Base-by-base conservation (phyloP, 2,329 filamentous ascomycete genomes). In the Colletotrichum brevisporum region DNA sequence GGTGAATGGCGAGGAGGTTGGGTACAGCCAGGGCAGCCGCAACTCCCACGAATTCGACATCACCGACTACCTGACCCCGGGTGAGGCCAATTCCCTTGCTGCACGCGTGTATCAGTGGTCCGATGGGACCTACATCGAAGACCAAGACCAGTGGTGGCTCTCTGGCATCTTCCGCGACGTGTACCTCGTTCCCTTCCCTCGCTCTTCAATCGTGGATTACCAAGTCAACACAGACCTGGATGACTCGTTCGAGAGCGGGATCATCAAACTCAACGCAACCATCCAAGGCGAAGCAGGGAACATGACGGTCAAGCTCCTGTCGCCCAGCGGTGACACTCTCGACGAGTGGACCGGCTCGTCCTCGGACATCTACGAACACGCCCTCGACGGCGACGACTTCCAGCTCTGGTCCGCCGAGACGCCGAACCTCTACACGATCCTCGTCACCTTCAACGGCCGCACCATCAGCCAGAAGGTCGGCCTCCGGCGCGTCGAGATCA, bases 1-100 rank as follows among this genome's bases (percentile, higher is more conserved):
- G 86, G 75, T 94, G 3, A 94, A 94, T 73, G 90, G 90, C 0
- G 79, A 82, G 16, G 82, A 90, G 57, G 85, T 93, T 5, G 92
- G 92, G 0, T 94, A 94, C 74, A 89, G 88, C 3, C 91, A 94
- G 75, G 92, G 91, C 1, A 89, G 89, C 8, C 84, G 92, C n/a
- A 94, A 94, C 69, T 88, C 92, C 0, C 88, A 88, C 36, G 92
- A 94, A 71, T 94, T 94, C 71, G 92, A 94, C 72, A 83, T 94
- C 13, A 90, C 90, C 0, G 71, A 80, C 0, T 79, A 83, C 26
- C 79, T 93, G 1, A 76, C 79, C 1, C 54, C 78, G 1, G 75
- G 78, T 1, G 76, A 78, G 1, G 79, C 83, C 47, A 93, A 93
- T 69, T 82, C 81, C 1, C 76, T 94, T 2, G 86, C 86, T 6